Conservation (phyloP, 2,329 filamentous ascomycete genomes). For the Pseudogymnoascus sp. region DNA sequence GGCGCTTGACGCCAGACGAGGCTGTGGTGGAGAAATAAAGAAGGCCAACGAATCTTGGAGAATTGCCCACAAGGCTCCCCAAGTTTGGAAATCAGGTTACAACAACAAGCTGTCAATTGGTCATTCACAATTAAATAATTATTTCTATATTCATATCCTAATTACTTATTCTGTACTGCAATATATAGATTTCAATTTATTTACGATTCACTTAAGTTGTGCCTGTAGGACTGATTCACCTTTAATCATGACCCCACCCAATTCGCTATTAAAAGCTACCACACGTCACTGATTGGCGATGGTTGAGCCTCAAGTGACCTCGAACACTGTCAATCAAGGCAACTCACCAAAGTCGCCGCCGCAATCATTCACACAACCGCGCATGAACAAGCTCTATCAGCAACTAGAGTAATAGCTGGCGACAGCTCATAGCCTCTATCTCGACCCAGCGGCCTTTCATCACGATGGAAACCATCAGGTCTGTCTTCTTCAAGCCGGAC, state of each 20-base stretch:
- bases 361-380: neutral
- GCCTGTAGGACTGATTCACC: neutral
- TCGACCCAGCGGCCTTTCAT: neutral
- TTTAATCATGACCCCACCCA: constrained; percentile 3
- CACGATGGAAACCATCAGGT: constrained; percentile 76
- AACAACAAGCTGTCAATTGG: neutral
- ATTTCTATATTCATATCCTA: neutral
- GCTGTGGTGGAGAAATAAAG: constrained; percentile 11
- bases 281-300: constrained; percentile 8
- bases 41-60: constrained; percentile 8
- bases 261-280: neutral
- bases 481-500: constrained; percentile 85
- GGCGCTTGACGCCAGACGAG: constrained; percentile 11
- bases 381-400: constrained; percentile 1
- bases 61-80: constrained; percentile 5
- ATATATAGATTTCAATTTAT: neutral
- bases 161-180: neutral
- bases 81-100: neutral
- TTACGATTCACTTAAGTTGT: neutral
- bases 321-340: neutral
- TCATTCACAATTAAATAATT: neutral
- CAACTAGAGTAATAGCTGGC: neutral
- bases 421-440: constrained; percentile 3
- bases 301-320: constrained; percentile 8
- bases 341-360: constrained; percentile 1